A percentile compares a stretch with the other conserved stretches of the same genome.
These are phyloP conservation scores for Pezizomycotina sp. DNA, from an alignment of 2,329 filamentous ascomycete species.

Conservation along the genomic window DNA sequence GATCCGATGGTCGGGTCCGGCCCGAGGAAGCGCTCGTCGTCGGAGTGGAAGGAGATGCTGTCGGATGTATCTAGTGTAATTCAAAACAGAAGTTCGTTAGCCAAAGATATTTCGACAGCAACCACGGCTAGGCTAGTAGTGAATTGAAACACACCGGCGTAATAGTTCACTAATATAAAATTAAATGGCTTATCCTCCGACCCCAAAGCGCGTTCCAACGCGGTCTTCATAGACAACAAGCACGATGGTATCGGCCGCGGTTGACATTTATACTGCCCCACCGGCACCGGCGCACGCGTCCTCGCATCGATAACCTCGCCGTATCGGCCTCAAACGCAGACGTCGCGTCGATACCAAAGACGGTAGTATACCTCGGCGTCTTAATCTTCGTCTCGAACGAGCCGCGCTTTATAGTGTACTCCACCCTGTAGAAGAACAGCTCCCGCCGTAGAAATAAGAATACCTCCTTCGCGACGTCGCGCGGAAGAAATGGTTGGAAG, in stretches of 20 bases:
- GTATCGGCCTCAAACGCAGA: slow-evolving; percentile 38
- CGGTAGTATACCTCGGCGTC: slow-evolving; percentile 40
- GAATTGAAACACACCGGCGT: slow-evolving; percentile 55
- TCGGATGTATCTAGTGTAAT: too few species aligned
- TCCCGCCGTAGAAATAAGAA: slow-evolving; percentile 57
- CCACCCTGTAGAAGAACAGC: slow-evolving; percentile 59
- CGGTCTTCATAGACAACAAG: slow-evolving; percentile 44
- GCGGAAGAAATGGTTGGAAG: slow-evolving; percentile 56
- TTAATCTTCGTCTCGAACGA: slow-evolving; percentile 45
- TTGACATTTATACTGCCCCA: slow-evolving; percentile 39
- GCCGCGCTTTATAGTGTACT: slow-evolving; percentile 54
- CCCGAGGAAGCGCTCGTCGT: slow-evolving; percentile 65
- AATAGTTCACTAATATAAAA: slow-evolving; percentile 71
- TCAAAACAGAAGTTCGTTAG: too few species aligned
- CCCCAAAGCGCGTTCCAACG: slow-evolving; percentile 49
- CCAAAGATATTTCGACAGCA: too few species aligned
- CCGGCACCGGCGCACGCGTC: slow-evolving; percentile 29
- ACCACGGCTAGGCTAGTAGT: too few species aligned
- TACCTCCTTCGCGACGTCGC: slow-evolving; percentile 39
- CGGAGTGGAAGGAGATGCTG: slow-evolving; percentile 64
- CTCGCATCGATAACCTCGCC: slow-evolving; percentile 35
- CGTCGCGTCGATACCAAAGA: slow-evolving; percentile 45
- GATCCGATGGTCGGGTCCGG: slow-evolving; percentile 54
- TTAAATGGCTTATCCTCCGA: slow-evolving; percentile 51
- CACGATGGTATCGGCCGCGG: slow-evolving; percentile 58